phyloP scores from a whole-genome alignment of 2,329 filamentous ascomycete species.

The Hymenotorrendiella dingleyae region DNA sequence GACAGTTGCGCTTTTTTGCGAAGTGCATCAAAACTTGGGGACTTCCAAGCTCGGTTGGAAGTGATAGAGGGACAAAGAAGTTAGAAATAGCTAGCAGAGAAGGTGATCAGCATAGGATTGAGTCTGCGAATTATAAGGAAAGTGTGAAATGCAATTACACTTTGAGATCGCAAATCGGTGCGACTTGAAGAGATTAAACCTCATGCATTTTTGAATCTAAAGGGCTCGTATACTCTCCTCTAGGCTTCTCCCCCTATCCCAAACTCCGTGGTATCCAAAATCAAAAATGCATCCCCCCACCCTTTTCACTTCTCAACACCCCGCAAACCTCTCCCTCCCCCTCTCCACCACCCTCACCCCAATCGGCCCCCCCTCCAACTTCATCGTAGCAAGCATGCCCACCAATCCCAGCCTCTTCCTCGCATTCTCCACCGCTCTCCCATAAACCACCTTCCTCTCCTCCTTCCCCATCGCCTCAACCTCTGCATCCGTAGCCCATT shows the following conservation, averaged over 20 bases:
- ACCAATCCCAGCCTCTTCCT: slow-evolving; percentile 14
- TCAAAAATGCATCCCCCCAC: not conserved
- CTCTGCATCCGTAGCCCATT: slow-evolving; percentile 26
- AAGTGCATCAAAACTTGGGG: too few relatives aligned
- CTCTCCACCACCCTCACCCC: slow-evolving; percentile 24
- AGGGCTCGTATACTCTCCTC: too few relatives aligned
- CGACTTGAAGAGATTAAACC: too few relatives aligned
- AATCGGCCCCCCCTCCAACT: slow-evolving; percentile 16
- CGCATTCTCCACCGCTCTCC: slow-evolving; percentile 16
- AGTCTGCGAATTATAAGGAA: too few relatives aligned
- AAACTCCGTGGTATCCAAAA: not conserved
- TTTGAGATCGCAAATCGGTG: too few relatives aligned
- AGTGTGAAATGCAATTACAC: too few relatives aligned
- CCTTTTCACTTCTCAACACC: not conserved
- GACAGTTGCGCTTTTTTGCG: too few relatives aligned
- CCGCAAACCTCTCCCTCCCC: slow-evolving; percentile 23
- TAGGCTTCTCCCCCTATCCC: not conserved
- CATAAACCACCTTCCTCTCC: slow-evolving; percentile 21
- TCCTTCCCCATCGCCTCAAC: slow-evolving; percentile 17
- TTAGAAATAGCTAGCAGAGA: too few relatives aligned
- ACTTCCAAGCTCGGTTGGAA: too few relatives aligned
- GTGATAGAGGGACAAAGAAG: too few relatives aligned
- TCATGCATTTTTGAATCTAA: too few relatives aligned
- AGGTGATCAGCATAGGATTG: too few relatives aligned
- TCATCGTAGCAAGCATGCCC: slow-evolving; percentile 20